Conservation (phyloP, 768 basidiomycete genomes). For the Pluteus cervinus region DNA sequence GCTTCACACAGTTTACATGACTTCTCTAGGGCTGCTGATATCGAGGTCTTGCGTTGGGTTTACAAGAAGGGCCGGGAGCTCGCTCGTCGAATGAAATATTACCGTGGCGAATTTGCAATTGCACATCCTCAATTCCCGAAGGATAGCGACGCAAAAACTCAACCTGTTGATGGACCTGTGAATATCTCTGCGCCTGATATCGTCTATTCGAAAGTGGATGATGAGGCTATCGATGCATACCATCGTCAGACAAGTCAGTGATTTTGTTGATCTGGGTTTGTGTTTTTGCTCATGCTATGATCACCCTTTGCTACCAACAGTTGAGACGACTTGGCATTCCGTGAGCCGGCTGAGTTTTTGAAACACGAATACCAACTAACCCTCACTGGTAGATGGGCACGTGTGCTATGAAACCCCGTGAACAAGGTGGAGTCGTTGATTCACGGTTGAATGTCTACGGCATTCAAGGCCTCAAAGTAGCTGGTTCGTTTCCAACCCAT, state of each 20-base stretch:
- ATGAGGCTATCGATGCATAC: slow-evolving; percentile 28
- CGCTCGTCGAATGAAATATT: slow-evolving; percentile 41
- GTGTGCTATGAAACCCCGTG: slow-evolving; percentile 22
- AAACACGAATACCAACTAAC: not conserved
- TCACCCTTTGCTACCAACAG: slow-evolving; percentile 13
- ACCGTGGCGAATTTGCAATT: slow-evolving; percentile 22
- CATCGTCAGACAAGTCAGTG: slow-evolving; percentile 26
- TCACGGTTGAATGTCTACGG: slow-evolving; percentile 24
- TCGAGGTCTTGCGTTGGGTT: slow-evolving; percentile 36
- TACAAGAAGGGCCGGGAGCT: slow-evolving; percentile 52
- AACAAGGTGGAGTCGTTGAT: slow-evolving; percentile 19
- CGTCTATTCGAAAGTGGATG: slow-evolving; percentile 30
- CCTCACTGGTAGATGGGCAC: slow-evolving; percentile 15
- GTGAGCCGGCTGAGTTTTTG: slow-evolving; percentile 15
- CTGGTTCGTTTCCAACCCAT: slow-evolving; percentile 12
- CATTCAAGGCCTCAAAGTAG: slow-evolving; percentile 21
- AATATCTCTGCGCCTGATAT: slow-evolving; percentile 25
- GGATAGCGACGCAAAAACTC: slow-evolving; percentile 21
- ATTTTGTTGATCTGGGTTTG: not conserved
- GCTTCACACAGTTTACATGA: not conserved
- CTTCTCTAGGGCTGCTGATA: slow-evolving; percentile 27
- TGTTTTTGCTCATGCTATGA: not conserved
- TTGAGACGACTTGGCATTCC: slow-evolving; percentile 38
- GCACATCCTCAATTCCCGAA: slow-evolving; percentile 24
- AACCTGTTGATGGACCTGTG: slow-evolving; percentile 17